Evolutionary conservation across 78 protist species (phyloP).

Genomic region (Polysphondylium violaceum): DNA sequence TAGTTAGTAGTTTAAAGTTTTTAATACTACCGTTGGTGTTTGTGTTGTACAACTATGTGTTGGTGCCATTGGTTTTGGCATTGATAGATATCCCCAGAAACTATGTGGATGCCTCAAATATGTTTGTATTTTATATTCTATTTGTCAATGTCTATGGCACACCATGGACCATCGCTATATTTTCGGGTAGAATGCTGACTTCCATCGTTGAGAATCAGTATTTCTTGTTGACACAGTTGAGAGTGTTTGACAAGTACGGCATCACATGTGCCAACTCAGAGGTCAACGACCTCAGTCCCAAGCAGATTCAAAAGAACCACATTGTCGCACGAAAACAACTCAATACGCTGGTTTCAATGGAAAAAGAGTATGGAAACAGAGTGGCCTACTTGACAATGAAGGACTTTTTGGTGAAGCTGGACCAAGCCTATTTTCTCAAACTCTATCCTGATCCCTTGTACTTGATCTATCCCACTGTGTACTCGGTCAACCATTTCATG

Average conservation of each 20-base stretch:
- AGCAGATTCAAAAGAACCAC: neutral
- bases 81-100: neutral
- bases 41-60: neutral
- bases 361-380: neutral
- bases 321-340: neutral
- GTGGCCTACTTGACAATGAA: neutral
- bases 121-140: neutral
- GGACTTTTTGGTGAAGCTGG: neutral
- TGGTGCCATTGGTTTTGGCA: neutral
- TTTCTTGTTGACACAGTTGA: neutral
- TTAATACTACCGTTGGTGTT: neutral
- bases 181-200: constrained; percentile 1
- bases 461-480: constrained; percentile 29
- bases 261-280: neutral
- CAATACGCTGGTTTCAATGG: neutral
- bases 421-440: neutral
- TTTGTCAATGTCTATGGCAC: constrained; percentile 3
- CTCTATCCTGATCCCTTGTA: constrained; percentile 45
- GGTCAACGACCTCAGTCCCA: constrained; percentile 3
- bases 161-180: constrained; percentile 5
- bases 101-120: neutral
- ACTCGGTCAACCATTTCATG: constrained; percentile 27
- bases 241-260: constrained; percentile 29
- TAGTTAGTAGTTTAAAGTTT: neutral
- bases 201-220: constrained; percentile 16